Base-by-base conservation (phyloP, 169 alveolate genomes). In the Cryptosporidium muris region DNA sequence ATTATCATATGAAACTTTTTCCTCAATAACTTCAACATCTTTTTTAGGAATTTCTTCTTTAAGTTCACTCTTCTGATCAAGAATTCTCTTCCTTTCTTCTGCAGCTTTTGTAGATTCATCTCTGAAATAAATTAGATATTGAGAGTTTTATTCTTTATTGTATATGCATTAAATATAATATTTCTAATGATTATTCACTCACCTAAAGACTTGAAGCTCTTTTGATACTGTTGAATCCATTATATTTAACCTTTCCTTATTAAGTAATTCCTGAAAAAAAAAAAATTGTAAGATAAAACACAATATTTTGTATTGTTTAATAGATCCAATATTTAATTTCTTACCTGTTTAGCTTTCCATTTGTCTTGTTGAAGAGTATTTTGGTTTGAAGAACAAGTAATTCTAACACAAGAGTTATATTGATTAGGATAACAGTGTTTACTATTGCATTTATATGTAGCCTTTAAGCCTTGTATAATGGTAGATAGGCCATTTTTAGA, bases 391-490 rank as follows among this genome's bases (percentile, higher is more conserved):
- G 85, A 25, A 25, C 85, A 74, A 6, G 85, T 74, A 43, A 74
- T 43, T 37, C 60, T 74, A 47, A 74, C 54, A 45, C 85, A 74
- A 45, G 85, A 74, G n/a, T 74, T 58, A 58, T 74, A 74, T 60
- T 74, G 85, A 34, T 74, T 40, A 43, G 85, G 85, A 6, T 58
- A 45, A 36, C 85, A 74, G 42, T 34, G 54, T 4, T 66, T 66
- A 38, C 85, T 58, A 47, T 74, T 74, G 34, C 85, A 74, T 3
- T 12, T 74, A 38, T 74, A 74, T n/a, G 40, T 56, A 58, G 62
- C 74, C 3, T 47, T 38, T 8, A 53, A 48, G 9, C 52, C 43
- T 1, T 47, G 12, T 42, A 74, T 11, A 4, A 54, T 16, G 38
- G 43, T 25, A 36, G 56, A 48, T 9, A 74, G 40, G 2, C 85